Percentiles rank a stretch among this genome's conserved stretches.
These are phyloP conservation scores for Candida maltosa DNA, from an alignment of 805 yeast genomes.

Conservation along the genomic window DNA sequence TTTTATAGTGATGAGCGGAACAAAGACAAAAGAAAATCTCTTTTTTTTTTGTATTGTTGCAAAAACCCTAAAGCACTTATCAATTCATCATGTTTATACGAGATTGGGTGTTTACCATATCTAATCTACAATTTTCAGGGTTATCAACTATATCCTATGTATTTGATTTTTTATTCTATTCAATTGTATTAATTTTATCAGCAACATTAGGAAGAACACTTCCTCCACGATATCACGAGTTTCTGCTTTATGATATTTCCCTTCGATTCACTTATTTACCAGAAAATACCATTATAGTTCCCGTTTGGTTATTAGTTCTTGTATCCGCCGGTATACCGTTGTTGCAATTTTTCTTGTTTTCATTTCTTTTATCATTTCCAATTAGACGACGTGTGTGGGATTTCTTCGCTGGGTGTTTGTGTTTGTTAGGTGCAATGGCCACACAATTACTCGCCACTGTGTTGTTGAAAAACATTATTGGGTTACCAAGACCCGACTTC, in stretches of 20 bases:
- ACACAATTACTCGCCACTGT: constrained; percentile 37
- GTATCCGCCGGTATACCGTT: constrained; percentile 30
- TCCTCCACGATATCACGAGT: constrained; percentile 39
- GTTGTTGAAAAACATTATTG: constrained; percentile 23
- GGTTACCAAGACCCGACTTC: constrained; percentile 26
- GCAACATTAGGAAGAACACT: constrained; percentile 27
- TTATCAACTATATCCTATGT: constrained; percentile 15
- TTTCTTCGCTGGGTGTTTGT: constrained; percentile 31
- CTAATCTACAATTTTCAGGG: constrained; percentile 11
- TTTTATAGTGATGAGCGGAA: neutral
- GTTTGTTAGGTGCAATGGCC: constrained; percentile 34
- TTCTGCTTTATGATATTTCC: constrained; percentile 28
- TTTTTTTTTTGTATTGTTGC: constrained; percentile 1
- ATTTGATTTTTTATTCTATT: constrained; percentile 18
- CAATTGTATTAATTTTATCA: constrained; percentile 16
- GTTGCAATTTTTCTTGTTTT: constrained; percentile 18
- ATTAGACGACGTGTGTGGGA: constrained; percentile 37
- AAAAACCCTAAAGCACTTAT: constrained; percentile 2
- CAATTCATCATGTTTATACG: constrained; percentile 1
- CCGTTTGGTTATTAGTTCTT: constrained; percentile 25
- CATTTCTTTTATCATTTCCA: constrained; percentile 11
- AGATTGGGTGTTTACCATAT: constrained; percentile 6
- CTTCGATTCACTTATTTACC: constrained; percentile 31
- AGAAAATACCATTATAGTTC: constrained; percentile 29
- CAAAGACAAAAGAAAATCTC: neutral